Evolutionary conservation across 495 filamentous ascomycete genomes (phyloP), one percentile per base, ranked within the genome.

Genomic region (Talaromyces trachyspermus): DNA sequence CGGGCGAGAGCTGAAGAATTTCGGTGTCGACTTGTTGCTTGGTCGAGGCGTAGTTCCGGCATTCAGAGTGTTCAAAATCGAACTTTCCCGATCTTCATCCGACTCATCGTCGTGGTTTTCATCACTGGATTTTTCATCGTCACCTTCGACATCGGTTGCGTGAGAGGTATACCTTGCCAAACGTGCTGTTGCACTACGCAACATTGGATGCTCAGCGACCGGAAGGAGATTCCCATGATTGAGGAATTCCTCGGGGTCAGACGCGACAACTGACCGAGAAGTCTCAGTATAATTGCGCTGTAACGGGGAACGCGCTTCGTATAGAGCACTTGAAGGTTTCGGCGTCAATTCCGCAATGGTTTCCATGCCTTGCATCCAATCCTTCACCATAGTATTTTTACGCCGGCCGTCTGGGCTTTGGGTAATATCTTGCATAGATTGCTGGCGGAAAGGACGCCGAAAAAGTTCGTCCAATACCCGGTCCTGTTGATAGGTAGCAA

Each of bases 401-500:
- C 86, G 81, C 22, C 77, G 74, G 38, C 78, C 71, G 35, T 83
- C 78, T 30, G 76, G 66, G 38, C 63, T 71, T 43, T 75, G 70
- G 6, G 74, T 71, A 4, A 70, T 79, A 12, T 62, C 57, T 19
- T 66, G 65, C 14, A 65, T 36, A 5, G 64, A 68, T 19, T 67
- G 64, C 36, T 69, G 71, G 17, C 55, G 55, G 48, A 75, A 83
- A 7, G 80, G 78, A 20, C 69, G 67, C 46, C 87, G 76, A 61
- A 97, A 97, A 0, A 97, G 88, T 54, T 94, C 89, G 18, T 95
- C 91, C n/a, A 97, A 66, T 8, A 86, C 90, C 32, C 80, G 81
- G 52, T 95, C 90, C 57, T 95, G 92, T 48, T 90, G 86, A 56
- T 80, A 88, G 0, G 86, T 89, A 23, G 84, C 77, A 35, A 92